A percentile compares a stretch with the other conserved stretches of the same genome.
These are phyloP conservation scores for Melocanna baccifera DNA, from an alignment of 176 grass and related monocot genomes.

Conservation along the genomic window DNA sequence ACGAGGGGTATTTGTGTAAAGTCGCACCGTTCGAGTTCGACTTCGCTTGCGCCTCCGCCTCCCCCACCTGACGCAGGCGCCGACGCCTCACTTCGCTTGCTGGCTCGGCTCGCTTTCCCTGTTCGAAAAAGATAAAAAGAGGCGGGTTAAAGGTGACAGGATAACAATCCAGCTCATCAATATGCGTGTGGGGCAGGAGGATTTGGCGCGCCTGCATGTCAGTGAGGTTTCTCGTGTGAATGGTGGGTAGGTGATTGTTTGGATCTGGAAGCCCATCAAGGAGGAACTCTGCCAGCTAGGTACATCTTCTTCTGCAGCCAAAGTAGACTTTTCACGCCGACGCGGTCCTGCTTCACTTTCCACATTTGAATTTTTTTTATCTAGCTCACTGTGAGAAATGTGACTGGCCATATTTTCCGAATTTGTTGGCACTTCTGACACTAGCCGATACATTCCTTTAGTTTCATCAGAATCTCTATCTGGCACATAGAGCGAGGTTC, in stretches of 20 bases:
- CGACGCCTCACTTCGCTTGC: neutral
- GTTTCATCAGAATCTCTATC: slow-evolving; percentile 23
- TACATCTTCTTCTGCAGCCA: neutral
- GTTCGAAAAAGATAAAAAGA: neutral
- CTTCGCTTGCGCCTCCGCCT: no score
- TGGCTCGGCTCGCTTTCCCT: no score
- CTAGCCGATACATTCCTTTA: neutral
- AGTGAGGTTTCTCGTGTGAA: neutral
- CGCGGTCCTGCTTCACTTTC: slow-evolving; percentile 23
- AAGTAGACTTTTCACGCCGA: slow-evolving; percentile 15
- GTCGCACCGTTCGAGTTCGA: neutral
- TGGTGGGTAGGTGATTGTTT: neutral
- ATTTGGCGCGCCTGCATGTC: neutral
- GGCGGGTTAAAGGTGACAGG: no score
- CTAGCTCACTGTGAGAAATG: neutral
- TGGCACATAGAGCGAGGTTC: neutral
- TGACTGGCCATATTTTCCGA: slow-evolving; percentile 16
- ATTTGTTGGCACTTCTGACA: slow-evolving; percentile 3
- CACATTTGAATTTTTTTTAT: slow-evolving; percentile 30
- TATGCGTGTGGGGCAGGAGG: neutral
- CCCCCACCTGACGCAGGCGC: neutral
- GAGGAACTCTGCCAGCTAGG: slow-evolving; percentile 52
- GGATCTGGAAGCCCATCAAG: slow-evolving; percentile 33
- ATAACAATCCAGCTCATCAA: accelerated
- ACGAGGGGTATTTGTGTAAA: no score